Evolutionary conservation across 225 moss, liverwort and hornwort genomes (phyloP), one percentile per base, ranked within the genome.

Genomic region (Antitrichia curtipendula): DNA sequence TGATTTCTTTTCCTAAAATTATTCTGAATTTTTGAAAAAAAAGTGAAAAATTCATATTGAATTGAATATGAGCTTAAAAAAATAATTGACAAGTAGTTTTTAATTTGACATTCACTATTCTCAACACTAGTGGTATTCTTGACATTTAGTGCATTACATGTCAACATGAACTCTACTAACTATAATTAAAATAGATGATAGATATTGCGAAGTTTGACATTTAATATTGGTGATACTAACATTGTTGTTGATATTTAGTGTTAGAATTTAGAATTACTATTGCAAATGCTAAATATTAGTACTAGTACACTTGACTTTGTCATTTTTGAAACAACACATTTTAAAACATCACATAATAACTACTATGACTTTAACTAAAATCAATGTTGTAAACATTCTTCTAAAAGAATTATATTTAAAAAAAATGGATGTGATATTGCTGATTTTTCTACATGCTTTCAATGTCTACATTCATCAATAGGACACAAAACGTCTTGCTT

Each of bases 171-270:
- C 0, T 6, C 28, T 6, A 43, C 24, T 27, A 28, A 43, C 15
- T 28, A 45, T 17, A 45, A 72, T 45, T 45, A 72, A 3, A 45
- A 29, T 72, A 45, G 10, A 28, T 72, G 29, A 10, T 29, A 72
- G 29, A 45, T 45, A 47, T 4, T 11, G 1, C 45, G 17, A 1
- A 72, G 0, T 0, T 47, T 73, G 3, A 29, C 16, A 45, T 28
- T 41, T 24, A 7, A 41, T 70, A 70, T 10, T 68, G 6, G 8
- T 40, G 8, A 69, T 1, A 23, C 22, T 40, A 22, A 7, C 27
- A 61, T 14, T 7, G 13, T 31, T 16, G 31, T 62, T 16, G 4
- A 32, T 34, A 64, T 16, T 16, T 32, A 63, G 16, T 31, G 8
- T 29, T 61, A 15, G 8, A 16, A 2, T 63, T 63, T 6, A 4